Evolutionary conservation across 75 land plant species (phyloP), one percentile per base, ranked within the genome.

Genomic region (Pinus taeda): DNA sequence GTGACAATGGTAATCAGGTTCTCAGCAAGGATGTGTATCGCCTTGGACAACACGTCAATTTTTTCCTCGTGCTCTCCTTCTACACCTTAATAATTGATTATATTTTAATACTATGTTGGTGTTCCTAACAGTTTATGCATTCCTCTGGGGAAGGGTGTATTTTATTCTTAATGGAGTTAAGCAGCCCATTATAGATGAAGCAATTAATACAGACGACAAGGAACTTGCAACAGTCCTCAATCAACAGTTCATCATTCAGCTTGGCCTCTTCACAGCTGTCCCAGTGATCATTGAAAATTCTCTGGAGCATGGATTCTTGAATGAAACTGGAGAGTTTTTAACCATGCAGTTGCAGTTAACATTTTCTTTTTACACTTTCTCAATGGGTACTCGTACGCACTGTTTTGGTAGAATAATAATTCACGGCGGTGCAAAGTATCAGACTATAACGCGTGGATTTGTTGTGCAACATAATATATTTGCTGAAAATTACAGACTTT

Each of bases 401-500:
- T 96, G 77, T 76, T 96, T 91, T 81, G 98, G 98, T 6, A 80
- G 98, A 21, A 96, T 96, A 22, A 83, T 96, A 73, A 88, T 96
- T 61, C 98, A 96, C 83, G 98, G 98, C 37, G 98, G 98, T 78
- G 98, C 97, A 57, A 96, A 93, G 77, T 96, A 96, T 77, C 78
- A 93, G 22, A 94, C 98, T 45, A 96, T 97, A 20, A 96, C 97
- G 14, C 96, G 98, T 74, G 98, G 98, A 33, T 96, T 96, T 85
- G 98, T 96, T 22, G 98, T 96, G 60, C 81, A 86, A 84, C 98
- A 96, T 78, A 95, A 93, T 80, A 84, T 78, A 29, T 96, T 96
- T 85, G 89, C 91, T 37, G 98, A 93, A 66, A 93, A 87, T 73
- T 96, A 96, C 73, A 91, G 98, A 64, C 90, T 93, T 12, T 96